Evolutionary conservation across 768 basidiomycete species (phyloP).

Genomic region (Naganishia onofrii): DNA sequence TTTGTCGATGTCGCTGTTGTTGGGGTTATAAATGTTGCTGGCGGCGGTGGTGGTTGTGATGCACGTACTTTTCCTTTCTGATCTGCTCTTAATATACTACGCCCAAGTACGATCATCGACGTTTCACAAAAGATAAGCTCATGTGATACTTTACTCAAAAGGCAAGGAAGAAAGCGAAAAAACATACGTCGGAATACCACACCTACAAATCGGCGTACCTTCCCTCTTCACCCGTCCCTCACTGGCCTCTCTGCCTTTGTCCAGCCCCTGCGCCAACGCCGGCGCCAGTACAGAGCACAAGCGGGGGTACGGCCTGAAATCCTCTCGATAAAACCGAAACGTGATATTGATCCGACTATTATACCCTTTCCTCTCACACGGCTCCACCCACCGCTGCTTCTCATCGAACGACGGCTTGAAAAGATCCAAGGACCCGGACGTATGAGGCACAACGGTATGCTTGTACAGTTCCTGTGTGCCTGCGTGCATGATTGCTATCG

Average conservation of each 20-base stretch:
- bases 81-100: constrained; percentile 49
- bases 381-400: constrained; percentile 34
- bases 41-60: no score
- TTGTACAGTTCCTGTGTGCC: constrained; percentile 52
- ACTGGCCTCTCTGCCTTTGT: constrained; percentile 7
- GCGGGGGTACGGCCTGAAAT: constrained; percentile 49
- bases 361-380: constrained; percentile 38
- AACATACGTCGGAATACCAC: constrained; percentile 50
- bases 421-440: constrained; percentile 40
- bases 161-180: not conserved
- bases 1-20: not conserved
- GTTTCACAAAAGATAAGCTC: no score
- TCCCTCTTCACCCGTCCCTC: constrained; percentile 32
- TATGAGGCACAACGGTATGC: constrained; percentile 48
- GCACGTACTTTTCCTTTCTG: constrained; percentile 47
- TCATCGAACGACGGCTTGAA: constrained; percentile 44
- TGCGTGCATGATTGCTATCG: constrained; percentile 49
- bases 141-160: no score
- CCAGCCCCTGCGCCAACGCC: no score
- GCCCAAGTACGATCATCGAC: no score
- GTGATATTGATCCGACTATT: constrained; percentile 51
- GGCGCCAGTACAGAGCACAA: no score
- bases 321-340: constrained; percentile 45
- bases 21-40: not conserved
- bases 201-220: constrained; percentile 48